Base-by-base conservation (phyloP, 192 early-diverging fungal species). In the Geranomyces michiganensis region DNA sequence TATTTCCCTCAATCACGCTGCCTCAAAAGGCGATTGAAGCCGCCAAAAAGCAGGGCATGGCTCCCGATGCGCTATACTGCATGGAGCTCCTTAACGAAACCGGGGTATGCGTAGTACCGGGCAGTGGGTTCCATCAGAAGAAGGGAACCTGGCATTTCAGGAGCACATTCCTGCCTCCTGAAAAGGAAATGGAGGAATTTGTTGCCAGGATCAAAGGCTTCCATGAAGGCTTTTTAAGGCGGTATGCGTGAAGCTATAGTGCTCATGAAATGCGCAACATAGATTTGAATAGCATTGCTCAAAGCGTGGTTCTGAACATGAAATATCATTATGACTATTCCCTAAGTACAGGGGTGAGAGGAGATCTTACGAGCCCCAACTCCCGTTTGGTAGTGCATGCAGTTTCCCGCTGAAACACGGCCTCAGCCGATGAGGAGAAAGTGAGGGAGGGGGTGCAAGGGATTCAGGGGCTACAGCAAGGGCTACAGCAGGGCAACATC, bases 41-140 rank as follows among this genome's bases (percentile, higher is more conserved):
- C 53, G 95, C 95, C 47, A 76, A 85, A 44, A 78, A 75, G n/a
- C 77, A 74, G 30, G 88, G 90, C 31, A 85, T 88, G 80, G 76
- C 88, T 78, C 92, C 95, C 15, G 97, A 99, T 78, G 89, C 84
- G 56, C 81, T 91, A 55, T 99, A 99, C 82, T 93, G 92, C 79
- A 77, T 99, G 85, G 92, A 86, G 62, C 89, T 99, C 89, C 78
- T 99, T 49, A 87, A 97, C 69, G 87, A 91, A 21, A 99, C 95
- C 9, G 97, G 97, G 67, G 95, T 99, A 56, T 99, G 95, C 77
- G 92, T 97, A 41, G 93, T 99, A 21, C 91, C 94, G 6, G 97
- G 97, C 22, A 89, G 87, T 33, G 97, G 97, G 36, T 99, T 99
- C 73, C 89, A 91, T 46, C 97, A 99, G 83, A 85, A 86, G 41